Conservation (phyloP, 108 stramenopile genomes). For the Nitzschia sp. region DNA sequence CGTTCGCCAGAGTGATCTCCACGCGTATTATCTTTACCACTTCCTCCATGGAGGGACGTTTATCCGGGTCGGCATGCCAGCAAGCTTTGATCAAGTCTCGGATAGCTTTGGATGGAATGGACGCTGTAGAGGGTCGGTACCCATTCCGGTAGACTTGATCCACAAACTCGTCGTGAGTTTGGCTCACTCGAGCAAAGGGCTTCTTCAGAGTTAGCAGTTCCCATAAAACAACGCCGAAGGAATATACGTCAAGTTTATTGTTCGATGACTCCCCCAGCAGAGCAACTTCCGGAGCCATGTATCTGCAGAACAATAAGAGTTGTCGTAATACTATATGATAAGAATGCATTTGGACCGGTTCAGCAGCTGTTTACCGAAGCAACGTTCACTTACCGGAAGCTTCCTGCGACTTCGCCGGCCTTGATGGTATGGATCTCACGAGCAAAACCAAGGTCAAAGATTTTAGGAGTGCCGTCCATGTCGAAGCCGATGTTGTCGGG, state of each 20-base stretch:
- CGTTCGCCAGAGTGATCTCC: too few relatives aligned
- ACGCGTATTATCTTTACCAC: background rate
- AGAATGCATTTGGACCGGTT: too few relatives aligned
- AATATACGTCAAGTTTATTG: background rate
- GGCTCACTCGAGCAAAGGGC: background rate
- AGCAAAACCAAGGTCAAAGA: conserved; percentile 30
- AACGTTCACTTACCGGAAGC: background rate
- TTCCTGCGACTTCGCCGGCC: background rate
- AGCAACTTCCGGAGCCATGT: background rate
- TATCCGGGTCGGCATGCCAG: background rate
- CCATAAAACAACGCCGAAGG: background rate
- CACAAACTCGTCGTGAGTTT: background rate
- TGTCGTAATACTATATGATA: too few relatives aligned
- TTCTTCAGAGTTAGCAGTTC: background rate
- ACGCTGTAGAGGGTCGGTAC: background rate
- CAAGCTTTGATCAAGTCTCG: background rate
- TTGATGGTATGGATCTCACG: background rate
- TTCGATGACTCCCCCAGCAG: too few relatives aligned
- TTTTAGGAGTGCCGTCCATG: background rate
- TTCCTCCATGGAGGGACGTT: background rate
- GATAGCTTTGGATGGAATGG: background rate
- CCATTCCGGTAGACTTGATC: background rate
- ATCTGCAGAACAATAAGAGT: too few relatives aligned
- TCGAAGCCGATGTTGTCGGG: conserved; percentile 15
- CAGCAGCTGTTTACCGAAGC: background rate